These are phyloP conservation scores for Backusella mclennaniae DNA, from an alignment of 192 early-diverging fungal species.

Conservation along the genomic window DNA sequence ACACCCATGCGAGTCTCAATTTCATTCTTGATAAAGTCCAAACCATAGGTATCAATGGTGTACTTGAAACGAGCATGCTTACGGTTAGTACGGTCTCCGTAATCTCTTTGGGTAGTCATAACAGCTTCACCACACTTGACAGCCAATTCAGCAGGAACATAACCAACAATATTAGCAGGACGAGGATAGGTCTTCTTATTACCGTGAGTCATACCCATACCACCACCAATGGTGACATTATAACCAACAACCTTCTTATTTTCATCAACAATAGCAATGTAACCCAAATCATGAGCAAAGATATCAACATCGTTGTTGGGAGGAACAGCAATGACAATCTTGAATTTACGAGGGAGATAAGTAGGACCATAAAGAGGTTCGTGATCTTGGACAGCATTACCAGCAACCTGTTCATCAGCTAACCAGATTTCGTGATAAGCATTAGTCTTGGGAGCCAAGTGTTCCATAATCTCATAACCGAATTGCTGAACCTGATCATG, in stretches of 20 bases:
- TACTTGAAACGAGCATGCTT: slow-evolving; percentile 99
- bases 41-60: slow-evolving; percentile 93
- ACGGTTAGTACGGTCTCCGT: slow-evolving; percentile 95
- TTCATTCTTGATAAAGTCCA: slow-evolving; percentile 88
- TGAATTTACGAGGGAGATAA: slow-evolving; percentile 97
- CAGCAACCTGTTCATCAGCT: slow-evolving; percentile 84
- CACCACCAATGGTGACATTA: slow-evolving; percentile 94
- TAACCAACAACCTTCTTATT: slow-evolving; percentile 79
- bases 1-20: slow-evolving; percentile 81
- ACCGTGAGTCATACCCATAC: slow-evolving; percentile 98
- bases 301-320: slow-evolving; percentile 97
- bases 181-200: slow-evolving; percentile 97
- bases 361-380: slow-evolving; percentile 94
- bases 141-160: slow-evolving; percentile 73
- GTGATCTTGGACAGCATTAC: slow-evolving; percentile 73
- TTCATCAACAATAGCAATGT: slow-evolving; percentile 83
- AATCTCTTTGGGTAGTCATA: slow-evolving; percentile 91
- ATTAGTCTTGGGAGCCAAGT: slow-evolving; percentile 81
- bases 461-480: slow-evolving; percentile 64
- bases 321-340: slow-evolving; percentile 90
- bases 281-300: slow-evolving; percentile 94
- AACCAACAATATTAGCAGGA: slow-evolving; percentile 77
- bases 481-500: slow-evolving; percentile 81
- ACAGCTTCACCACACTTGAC: slow-evolving; percentile 87
- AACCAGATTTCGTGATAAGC: slow-evolving; percentile 99